Evolutionary conservation across 169 alveolate species (phyloP).

Genomic region (Babesia bovis): DNA sequence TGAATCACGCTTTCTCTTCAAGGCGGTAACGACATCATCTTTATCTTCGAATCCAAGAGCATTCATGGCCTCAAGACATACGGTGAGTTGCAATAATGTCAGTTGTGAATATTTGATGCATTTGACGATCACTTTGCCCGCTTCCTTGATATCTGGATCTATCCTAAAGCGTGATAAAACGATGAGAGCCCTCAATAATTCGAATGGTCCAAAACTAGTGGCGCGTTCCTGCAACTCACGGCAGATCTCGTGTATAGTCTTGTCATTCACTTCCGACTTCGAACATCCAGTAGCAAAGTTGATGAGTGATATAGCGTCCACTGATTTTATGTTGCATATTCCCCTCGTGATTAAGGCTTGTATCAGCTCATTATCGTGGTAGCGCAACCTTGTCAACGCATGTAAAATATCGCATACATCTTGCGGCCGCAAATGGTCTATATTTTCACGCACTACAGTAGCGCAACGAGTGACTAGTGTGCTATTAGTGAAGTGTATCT

Average conservation of each 20-base stretch:
- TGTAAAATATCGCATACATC: conserved; percentile 27
- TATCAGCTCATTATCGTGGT: conserved; percentile 28
- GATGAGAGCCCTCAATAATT: conserved; percentile 7
- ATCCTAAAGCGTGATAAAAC: conserved; percentile 9
- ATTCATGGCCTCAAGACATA: conserved; percentile 22
- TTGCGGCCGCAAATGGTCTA: conserved; percentile 27
- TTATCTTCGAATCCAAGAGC: conserved; percentile 3
- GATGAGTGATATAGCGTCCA: conserved; percentile 31
- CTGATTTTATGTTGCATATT: background rate
- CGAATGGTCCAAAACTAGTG: conserved; percentile 13
- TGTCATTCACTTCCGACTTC: conserved; percentile 1
- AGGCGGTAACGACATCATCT: background rate
- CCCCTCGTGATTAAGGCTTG: conserved; percentile 10
- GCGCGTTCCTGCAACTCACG: conserved; percentile 14
- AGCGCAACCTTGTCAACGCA: conserved; percentile 44
- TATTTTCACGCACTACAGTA: conserved; percentile 2
- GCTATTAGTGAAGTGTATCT: conserved; percentile 8
- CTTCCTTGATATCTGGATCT: background rate
- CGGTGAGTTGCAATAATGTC: conserved; percentile 5
- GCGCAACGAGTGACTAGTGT: conserved; percentile 4
- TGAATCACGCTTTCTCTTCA: conserved; percentile 17
- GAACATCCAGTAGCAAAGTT: conserved; percentile 38
- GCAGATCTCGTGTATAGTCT: background rate
- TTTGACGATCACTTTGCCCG: background rate
- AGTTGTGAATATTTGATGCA: conserved; percentile 11